Evolutionary conservation across 306 rosid species (phyloP).

Genomic region (Begonia masoniana): DNA sequence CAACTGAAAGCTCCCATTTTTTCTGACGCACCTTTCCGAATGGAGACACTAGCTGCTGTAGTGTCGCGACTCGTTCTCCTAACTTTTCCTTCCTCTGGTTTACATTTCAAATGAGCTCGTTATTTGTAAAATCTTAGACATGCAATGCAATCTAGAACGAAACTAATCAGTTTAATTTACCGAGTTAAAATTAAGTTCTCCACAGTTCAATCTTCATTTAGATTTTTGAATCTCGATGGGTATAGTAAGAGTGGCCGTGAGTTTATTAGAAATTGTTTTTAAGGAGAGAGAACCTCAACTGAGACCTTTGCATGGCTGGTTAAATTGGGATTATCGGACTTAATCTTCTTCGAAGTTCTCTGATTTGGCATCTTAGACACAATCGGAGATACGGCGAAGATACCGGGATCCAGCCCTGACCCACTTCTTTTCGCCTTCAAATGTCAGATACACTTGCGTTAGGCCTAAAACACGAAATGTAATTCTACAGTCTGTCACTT

Average conservation of each 20-base stretch:
- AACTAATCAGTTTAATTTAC: no score
- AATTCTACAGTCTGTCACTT: background rate
- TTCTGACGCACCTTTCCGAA: constrained; percentile 63
- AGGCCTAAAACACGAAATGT: background rate
- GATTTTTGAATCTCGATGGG: no score
- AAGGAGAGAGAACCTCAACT: background rate
- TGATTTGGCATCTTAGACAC: constrained; percentile 20
- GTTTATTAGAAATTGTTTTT: no score
- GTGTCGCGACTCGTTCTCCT: constrained; percentile 61
- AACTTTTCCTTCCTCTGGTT: constrained; percentile 70
- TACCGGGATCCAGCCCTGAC: constrained; percentile 17
- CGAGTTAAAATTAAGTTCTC: no score
- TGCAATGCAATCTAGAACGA: no score
- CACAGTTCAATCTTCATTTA: no score
- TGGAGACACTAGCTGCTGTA: constrained; percentile 91
- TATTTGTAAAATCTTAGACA: no score
- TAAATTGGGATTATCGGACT: constrained; percentile 25
- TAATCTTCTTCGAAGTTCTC: constrained; percentile 39
- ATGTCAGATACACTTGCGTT: background rate
- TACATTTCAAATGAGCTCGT: no score
- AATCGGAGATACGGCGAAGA: constrained; percentile 7
- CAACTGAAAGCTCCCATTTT: background rate
- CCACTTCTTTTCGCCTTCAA: constrained; percentile 53
- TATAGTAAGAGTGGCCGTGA: no score
- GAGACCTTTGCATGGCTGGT: constrained; percentile 47